These are phyloP conservation scores for Lonicera japonica DNA, from an alignment of 129 eudicot species.

Conservation along the genomic window DNA sequence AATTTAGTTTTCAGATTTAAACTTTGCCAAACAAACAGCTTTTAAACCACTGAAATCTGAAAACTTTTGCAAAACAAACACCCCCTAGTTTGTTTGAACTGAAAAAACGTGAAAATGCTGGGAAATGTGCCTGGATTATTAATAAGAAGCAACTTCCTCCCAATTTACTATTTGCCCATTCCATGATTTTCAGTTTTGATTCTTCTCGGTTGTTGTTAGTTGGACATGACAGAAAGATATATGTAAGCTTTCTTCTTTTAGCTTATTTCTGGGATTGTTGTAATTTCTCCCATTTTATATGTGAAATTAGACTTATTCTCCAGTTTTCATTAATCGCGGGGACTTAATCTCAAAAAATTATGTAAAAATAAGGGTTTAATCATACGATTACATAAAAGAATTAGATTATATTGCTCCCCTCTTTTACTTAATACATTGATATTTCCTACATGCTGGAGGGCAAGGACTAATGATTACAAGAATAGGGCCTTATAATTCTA, in stretches of 20 bases:
- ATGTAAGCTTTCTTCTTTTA: constrained; percentile 33
- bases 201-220: constrained; percentile 76
- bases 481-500: too few relatives aligned
- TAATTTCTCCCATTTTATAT: too few relatives aligned
- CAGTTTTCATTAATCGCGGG: too few relatives aligned
- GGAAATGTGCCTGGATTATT: constrained; percentile 52
- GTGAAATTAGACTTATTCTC: too few relatives aligned
- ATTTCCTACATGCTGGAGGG: too few relatives aligned
- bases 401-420: constrained; percentile 9
- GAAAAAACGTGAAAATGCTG: constrained; percentile 22
- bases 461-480: too few relatives aligned
- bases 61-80: too few relatives aligned
- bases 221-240: constrained; percentile 78
- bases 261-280: neutral
- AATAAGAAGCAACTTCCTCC: constrained; percentile 56
- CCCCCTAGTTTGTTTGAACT: constrained; percentile 60
- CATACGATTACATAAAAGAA: constrained; percentile 47
- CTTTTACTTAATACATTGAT: too few relatives aligned
- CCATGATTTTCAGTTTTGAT: constrained; percentile 69
- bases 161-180: constrained; percentile 75
- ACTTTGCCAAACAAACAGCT: too few relatives aligned
- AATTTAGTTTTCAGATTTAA: too few relatives aligned
- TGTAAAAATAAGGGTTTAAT: constrained; percentile 24
- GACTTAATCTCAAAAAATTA: too few relatives aligned
- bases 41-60: too few relatives aligned